Evolutionary conservation across 352 stramenopile species (phyloP).

Genomic region (Globisporangium rhizosaccharum): DNA sequence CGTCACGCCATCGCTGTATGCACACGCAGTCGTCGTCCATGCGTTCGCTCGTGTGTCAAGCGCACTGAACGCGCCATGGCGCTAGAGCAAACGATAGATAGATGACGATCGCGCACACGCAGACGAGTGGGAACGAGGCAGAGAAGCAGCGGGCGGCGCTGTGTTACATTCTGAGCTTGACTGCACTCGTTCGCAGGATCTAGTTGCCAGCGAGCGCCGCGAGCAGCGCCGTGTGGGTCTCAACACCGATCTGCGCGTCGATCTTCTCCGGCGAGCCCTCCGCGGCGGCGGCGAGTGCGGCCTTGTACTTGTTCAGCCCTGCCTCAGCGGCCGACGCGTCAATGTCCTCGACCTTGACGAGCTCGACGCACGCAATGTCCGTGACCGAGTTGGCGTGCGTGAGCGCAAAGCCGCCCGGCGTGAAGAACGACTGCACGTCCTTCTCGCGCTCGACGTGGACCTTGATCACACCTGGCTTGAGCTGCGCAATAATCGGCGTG

Average conservation of each 20-base stretch:
- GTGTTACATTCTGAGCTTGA: too few relatives aligned
- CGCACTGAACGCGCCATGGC: too few relatives aligned
- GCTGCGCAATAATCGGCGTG: slow-evolving; percentile 94
- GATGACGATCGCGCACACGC: too few relatives aligned
- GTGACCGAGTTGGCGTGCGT: slow-evolving; percentile 95
- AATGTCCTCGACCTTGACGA: slow-evolving; percentile 96
- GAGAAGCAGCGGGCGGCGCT: too few relatives aligned
- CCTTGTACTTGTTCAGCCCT: slow-evolving; percentile 91
- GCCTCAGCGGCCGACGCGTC: slow-evolving; percentile 86
- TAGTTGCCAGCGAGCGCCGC: slow-evolving; percentile 77
- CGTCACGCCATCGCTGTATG: too few relatives aligned
- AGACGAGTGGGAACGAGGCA: too few relatives aligned
- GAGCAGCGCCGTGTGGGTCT: slow-evolving; percentile 92
- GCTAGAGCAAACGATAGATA: too few relatives aligned
- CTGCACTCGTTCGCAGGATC: slow-evolving; percentile 7
- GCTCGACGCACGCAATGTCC: slow-evolving; percentile 96
- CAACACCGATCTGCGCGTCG: slow-evolving; percentile 94
- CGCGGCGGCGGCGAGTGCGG: slow-evolving; percentile 65
- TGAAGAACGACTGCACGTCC: slow-evolving; percentile 96
- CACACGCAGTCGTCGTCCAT: too few relatives aligned
- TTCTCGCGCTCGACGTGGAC: slow-evolving; percentile 81
- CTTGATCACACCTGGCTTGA: slow-evolving; percentile 95
- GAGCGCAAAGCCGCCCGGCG: slow-evolving; percentile 94
- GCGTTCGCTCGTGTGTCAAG: too few relatives aligned
- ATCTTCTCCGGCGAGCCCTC: slow-evolving; percentile 88